Evolutionary conservation across 305 asterid species (phyloP).

Genomic region (Fraxinus paxiana): DNA sequence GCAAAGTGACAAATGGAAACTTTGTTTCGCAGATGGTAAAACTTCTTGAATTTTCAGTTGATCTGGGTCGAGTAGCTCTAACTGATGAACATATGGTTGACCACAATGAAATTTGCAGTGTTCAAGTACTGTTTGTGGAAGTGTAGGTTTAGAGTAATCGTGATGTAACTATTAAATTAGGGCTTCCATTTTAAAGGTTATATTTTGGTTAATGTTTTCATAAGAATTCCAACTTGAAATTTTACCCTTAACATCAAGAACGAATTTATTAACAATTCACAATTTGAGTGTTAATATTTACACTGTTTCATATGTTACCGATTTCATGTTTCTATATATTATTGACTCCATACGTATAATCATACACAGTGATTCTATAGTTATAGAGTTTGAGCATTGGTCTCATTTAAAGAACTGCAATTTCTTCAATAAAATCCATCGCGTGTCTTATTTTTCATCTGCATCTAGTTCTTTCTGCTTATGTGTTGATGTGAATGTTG

Average conservation of each 20-base stretch:
- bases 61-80: neutral
- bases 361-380: neutral
- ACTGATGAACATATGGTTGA: neutral
- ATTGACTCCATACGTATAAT: neutral
- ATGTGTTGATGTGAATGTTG: slow-evolving; percentile 12
- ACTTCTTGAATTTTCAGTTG: slow-evolving; percentile 1
- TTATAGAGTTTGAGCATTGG: neutral
- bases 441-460: neutral
- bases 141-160: neutral
- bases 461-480: neutral
- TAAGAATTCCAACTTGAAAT: neutral
- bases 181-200: neutral
- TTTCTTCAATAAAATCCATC: neutral
- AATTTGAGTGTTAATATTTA: neutral
- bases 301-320: neutral
- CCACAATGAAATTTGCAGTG: neutral
- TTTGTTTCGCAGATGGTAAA: slow-evolving; percentile 69
- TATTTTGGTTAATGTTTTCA: neutral
- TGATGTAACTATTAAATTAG: neutral
- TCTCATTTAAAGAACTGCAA: neutral
- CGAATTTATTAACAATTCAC: neutral
- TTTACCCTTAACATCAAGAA: neutral
- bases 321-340: neutral
- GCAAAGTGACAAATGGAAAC: slow-evolving; percentile 79
- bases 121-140: neutral